These are phyloP conservation scores for Rhizophagus clarus DNA, from an alignment of 192 early-diverging fungal species.

Conservation along the genomic window DNA sequence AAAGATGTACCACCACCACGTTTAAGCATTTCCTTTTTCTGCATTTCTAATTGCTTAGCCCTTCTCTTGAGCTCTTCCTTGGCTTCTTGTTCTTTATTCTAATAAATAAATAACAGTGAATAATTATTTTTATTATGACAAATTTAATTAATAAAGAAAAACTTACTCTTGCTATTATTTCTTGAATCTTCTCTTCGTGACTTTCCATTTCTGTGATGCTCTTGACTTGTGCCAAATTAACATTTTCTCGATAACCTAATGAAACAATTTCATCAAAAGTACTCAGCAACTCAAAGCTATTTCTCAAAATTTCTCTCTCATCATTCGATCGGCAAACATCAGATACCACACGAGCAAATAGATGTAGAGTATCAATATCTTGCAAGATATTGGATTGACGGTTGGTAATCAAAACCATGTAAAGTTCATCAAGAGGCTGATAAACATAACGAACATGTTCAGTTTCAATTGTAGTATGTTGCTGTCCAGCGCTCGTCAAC, in stretches of 20 bases:
- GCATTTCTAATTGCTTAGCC: slow-evolving; percentile 88
- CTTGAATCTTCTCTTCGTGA: slow-evolving; percentile 96
- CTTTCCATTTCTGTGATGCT: slow-evolving; percentile 97
- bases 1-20: slow-evolving; percentile 59
- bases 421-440: slow-evolving; percentile 96
- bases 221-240: slow-evolving; percentile 87
- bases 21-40: slow-evolving; percentile 77
- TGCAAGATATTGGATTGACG: slow-evolving; percentile 96
- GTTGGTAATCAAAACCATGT: slow-evolving; percentile 95
- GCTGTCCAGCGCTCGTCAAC: slow-evolving; percentile 84
- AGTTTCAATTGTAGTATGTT: slow-evolving; percentile 97
- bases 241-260: slow-evolving; percentile 89
- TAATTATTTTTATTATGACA: neutral
- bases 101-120: neutral
- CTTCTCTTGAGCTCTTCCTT: slow-evolving; percentile 95
- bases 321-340: slow-evolving; percentile 86
- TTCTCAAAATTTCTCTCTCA: slow-evolving; percentile 82
- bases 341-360: slow-evolving; percentile 89
- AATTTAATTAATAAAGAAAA: neutral
- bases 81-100: slow-evolving; percentile 95
- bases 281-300: slow-evolving; percentile 86
- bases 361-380: slow-evolving; percentile 95
- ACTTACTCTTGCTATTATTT: slow-evolving; percentile 83
- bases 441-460: slow-evolving; percentile 98
- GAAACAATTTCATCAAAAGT: slow-evolving; percentile 97